Evolutionary conservation across 225 moss, liverwort and hornwort species (phyloP).

Genomic region (Climacium dendroides): DNA sequence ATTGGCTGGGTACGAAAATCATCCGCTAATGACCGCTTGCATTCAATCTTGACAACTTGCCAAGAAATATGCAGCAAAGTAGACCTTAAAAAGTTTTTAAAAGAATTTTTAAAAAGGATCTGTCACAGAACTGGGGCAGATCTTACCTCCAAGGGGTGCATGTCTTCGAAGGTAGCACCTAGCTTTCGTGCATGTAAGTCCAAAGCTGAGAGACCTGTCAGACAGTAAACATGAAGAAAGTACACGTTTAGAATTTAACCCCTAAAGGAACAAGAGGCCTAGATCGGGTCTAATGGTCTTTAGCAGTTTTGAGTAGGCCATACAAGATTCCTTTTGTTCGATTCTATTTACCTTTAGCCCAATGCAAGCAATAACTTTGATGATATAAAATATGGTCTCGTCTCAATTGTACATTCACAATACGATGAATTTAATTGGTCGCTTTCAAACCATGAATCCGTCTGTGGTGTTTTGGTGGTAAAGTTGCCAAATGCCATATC

Average conservation of each 20-base stretch:
- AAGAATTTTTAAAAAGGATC: neutral
- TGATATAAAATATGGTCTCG: neutral
- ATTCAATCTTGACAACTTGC: neutral
- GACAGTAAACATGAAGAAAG: neutral
- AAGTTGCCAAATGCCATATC: neutral
- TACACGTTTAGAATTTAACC: neutral
- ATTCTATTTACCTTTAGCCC: neutral
- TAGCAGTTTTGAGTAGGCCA: neutral
- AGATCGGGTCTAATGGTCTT: neutral
- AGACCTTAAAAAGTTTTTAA: neutral
- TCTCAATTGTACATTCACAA: neutral
- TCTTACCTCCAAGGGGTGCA: conserved; percentile 74
- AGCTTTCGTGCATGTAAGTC: conserved; percentile 49
- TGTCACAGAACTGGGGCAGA: neutral
- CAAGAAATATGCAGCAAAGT: neutral
- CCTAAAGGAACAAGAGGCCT: neutral
- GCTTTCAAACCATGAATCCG: neutral
- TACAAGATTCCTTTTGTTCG: neutral
- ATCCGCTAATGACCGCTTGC: neutral
- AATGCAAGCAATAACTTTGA: neutral
- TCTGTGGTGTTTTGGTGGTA: neutral
- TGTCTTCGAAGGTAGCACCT: conserved; percentile 28
- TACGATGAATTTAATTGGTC: neutral
- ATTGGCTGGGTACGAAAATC: neutral
- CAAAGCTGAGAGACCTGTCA: conserved; percentile 34